A percentile compares a stretch with the other conserved stretches of the same genome.
phyloP scores from a whole-genome alignment of 352 stramenopile genomes.

The Phytophthora multivora region DNA sequence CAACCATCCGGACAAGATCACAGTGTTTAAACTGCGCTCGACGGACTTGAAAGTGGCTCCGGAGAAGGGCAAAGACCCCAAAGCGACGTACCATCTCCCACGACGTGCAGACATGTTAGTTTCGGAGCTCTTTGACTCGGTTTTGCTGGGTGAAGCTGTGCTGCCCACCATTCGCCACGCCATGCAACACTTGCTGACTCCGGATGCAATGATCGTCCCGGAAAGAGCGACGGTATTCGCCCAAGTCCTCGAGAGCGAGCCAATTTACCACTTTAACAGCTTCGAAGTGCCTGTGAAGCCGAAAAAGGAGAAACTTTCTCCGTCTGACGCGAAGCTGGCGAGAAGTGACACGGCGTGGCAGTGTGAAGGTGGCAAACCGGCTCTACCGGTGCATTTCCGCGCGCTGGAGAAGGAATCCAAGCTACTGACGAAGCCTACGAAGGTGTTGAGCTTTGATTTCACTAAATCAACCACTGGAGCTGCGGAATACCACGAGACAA shows the following conservation, averaged over 20 bases:
- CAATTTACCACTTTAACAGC: constrained; percentile 75
- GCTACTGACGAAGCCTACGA: constrained; percentile 45
- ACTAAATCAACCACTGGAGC: constrained; percentile 35
- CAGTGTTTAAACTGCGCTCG: constrained; percentile 75
- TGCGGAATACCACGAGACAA: constrained; percentile 41
- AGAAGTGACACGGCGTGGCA: constrained; percentile 60
- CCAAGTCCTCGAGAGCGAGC: constrained; percentile 68
- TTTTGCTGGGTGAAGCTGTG: constrained; percentile 89
- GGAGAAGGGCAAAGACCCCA: constrained; percentile 15
- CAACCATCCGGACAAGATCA: constrained; percentile 79
- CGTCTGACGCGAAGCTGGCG: constrained; percentile 39
- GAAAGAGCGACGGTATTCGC: constrained; percentile 71
- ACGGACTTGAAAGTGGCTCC: constrained; percentile 62
- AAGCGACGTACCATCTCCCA: constrained; percentile 49
- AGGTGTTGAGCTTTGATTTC: constrained; percentile 76
- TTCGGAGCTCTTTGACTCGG: constrained; percentile 93
- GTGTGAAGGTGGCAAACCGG: constrained; percentile 67
- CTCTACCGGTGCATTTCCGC: constrained; percentile 68
- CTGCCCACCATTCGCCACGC: constrained; percentile 86
- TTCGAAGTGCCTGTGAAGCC: constrained; percentile 41
- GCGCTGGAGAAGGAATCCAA: constrained; percentile 43
- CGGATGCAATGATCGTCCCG: constrained; percentile 69
- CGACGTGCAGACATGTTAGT: constrained; percentile 90
- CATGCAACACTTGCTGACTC: constrained; percentile 59
- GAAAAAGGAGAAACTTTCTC: constrained; percentile 3